phyloP scores from a whole-genome alignment of 1,139 yeast genomes.

The Taiozyma sp. region DNA sequence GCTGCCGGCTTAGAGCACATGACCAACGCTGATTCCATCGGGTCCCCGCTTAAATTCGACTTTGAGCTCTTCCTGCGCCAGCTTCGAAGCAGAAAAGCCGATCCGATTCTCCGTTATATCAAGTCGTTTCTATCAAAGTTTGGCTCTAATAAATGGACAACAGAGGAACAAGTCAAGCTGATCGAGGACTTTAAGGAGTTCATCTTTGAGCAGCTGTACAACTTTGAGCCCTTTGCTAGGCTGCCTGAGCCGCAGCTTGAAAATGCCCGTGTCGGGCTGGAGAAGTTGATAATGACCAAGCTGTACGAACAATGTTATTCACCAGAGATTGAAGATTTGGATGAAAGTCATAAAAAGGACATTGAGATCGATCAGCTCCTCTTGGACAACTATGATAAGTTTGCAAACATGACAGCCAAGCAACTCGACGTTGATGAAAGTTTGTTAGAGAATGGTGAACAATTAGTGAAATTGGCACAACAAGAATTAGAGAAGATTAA shows the following conservation, averaged over 20 bases:
- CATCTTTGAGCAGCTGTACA: slow-evolving; percentile 58
- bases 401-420: slow-evolving; percentile 70
- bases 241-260: slow-evolving; percentile 44
- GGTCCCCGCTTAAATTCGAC: slow-evolving; percentile 43
- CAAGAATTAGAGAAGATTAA: slow-evolving; percentile 73
- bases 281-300: slow-evolving; percentile 87
- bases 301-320: slow-evolving; percentile 76
- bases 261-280: slow-evolving; percentile 88
- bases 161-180: slow-evolving; percentile 73
- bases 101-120: slow-evolving; percentile 83
- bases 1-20: not conserved
- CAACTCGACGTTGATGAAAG: slow-evolving; percentile 72
- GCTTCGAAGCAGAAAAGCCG: slow-evolving; percentile 72
- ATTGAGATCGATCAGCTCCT: slow-evolving; percentile 56
- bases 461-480: slow-evolving; percentile 68
- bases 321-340: slow-evolving; percentile 53
- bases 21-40: not conserved
- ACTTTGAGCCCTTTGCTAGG: slow-evolving; percentile 71
- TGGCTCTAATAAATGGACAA: slow-evolving; percentile 53
- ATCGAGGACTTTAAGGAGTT: slow-evolving; percentile 70
- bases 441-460: slow-evolving; percentile 40
- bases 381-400: slow-evolving; percentile 54
- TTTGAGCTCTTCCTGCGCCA: slow-evolving; percentile 76
- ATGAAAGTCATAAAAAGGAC: slow-evolving; percentile 56
- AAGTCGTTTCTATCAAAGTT: slow-evolving; percentile 79